Evolutionary conservation across 2,329 filamentous ascomycete species (phyloP).

Genomic region (Fusarium praegraminearum): DNA sequence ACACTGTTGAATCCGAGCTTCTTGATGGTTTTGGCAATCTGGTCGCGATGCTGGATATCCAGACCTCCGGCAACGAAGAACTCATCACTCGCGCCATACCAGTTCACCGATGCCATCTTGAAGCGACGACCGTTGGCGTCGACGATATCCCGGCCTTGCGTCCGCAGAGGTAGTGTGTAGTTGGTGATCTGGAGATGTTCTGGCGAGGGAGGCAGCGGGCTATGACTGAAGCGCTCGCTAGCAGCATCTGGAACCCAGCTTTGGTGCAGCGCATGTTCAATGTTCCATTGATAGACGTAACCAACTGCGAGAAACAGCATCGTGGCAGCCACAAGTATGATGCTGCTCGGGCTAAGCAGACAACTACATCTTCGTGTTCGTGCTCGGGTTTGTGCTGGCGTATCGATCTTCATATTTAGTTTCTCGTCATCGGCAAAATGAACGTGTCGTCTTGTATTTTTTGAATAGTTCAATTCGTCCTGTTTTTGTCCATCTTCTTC

Average conservation of each 20-base stretch:
- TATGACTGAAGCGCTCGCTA: constrained; percentile 61
- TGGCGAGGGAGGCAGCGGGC: constrained; percentile 60
- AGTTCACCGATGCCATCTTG: constrained; percentile 75
- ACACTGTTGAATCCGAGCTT: constrained; percentile 77
- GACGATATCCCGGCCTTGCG: constrained; percentile 70
- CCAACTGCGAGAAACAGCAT: constrained; percentile 45
- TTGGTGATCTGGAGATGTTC: constrained; percentile 58
- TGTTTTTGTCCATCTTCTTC: neutral
- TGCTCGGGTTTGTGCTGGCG: neutral
- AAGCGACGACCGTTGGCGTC: constrained; percentile 68
- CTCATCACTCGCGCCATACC: constrained; percentile 78
- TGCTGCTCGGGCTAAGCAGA: constrained; percentile 33
- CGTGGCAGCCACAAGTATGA: constrained; percentile 55
- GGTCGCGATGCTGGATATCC: constrained; percentile 70
- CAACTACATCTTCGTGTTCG: constrained; percentile 23
- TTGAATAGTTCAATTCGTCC: neutral
- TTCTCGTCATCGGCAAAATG: constrained; percentile 22
- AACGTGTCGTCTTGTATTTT: constrained; percentile 10
- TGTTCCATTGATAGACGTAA: constrained; percentile 59
- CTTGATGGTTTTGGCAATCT: constrained; percentile 71
- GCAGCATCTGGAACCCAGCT: constrained; percentile 65
- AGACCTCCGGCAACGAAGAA: constrained; percentile 73
- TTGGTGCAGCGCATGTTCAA: constrained; percentile 58
- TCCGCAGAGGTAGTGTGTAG: constrained; percentile 69
- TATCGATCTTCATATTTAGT: constrained; percentile 2